Evolutionary conservation across 2,329 filamentous ascomycete species (phyloP).

Genomic region (Colletotrichum cuscutae): DNA sequence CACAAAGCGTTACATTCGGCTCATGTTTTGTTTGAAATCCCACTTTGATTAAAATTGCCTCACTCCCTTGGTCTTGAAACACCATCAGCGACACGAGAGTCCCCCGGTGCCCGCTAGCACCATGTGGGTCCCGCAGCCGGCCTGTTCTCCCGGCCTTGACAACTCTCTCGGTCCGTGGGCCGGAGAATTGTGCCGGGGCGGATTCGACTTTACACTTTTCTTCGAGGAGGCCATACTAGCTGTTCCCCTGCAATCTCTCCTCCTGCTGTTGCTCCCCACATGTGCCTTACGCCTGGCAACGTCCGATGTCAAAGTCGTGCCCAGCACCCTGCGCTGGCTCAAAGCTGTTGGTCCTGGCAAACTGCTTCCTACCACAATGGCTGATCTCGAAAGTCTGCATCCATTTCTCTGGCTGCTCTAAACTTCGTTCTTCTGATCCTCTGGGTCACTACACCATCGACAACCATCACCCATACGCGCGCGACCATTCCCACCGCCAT

Average conservation of each 20-base stretch:
- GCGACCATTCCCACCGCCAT: conserved; percentile 26
- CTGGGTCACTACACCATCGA: conserved; percentile 4
- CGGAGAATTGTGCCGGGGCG: conserved; percentile 37
- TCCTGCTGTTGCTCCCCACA: conserved; percentile 16
- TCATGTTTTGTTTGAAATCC: conserved; percentile 22
- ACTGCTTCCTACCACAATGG: neutral
- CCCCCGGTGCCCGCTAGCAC: neutral
- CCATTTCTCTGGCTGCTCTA: conserved; percentile 21
- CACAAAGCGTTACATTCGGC: conserved; percentile 12
- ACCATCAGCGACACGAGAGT: conserved; percentile 4
- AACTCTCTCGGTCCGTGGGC: conserved; percentile 33
- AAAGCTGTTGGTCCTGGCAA: conserved; percentile 22
- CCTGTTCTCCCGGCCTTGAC: conserved; percentile 24
- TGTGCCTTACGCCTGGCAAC: conserved; percentile 17
- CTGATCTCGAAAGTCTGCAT: conserved; percentile 20
- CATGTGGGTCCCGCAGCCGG: conserved; percentile 27
- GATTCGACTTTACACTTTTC: conserved; percentile 43
- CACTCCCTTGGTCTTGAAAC: conserved; percentile 19
- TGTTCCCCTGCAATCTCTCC: conserved; percentile 28
- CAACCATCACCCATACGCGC: neutral
- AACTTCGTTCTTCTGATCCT: conserved; percentile 21
- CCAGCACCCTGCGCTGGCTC: conserved; percentile 16
- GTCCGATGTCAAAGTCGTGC: conserved; percentile 26
- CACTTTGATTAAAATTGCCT: neutral
- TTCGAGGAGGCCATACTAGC: conserved; percentile 42